These are phyloP conservation scores for Rhododendron ferrugineum DNA, from an alignment of 148 eudicot genomes.

Conservation along the genomic window DNA sequence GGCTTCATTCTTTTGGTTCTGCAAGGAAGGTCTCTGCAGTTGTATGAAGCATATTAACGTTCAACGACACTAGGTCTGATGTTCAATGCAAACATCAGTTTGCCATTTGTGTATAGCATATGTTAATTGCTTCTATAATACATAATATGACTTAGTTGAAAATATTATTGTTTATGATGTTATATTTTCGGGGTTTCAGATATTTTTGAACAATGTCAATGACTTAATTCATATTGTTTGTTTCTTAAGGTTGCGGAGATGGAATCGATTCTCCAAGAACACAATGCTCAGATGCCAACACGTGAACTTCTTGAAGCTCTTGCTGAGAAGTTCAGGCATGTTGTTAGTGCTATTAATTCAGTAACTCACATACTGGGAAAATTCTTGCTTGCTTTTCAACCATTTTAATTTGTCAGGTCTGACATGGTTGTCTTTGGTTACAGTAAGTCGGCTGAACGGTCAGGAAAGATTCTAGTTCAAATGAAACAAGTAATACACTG, in stretches of 20 bases:
- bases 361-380: not conserved
- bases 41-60: too few relatives aligned
- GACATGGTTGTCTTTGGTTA: conserved; percentile 11
- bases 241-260: conserved; percentile 68
- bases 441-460: conserved; percentile 59
- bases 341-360: not conserved
- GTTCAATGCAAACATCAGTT: not conserved
- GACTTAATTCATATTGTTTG: not conserved
- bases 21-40: not conserved
- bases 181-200: not conserved
- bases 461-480: conserved; percentile 63
- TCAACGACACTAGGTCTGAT: not conserved
- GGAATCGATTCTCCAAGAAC: conserved; percentile 72
- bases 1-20: not conserved
- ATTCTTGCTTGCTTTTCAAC: not conserved
- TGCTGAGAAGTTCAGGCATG: conserved; percentile 83
- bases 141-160: not conserved
- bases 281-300: conserved; percentile 54
- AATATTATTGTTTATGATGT: not conserved
- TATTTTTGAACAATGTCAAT: not conserved
- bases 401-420: not conserved
- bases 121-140: not conserved
- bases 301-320: conserved; percentile 70
- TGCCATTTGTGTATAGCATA: not conserved
- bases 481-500: conserved; percentile 66